These are phyloP conservation scores for Xylariaceae sp. DNA, from an alignment of 2,329 filamentous ascomycete species.

Conservation along the genomic window DNA sequence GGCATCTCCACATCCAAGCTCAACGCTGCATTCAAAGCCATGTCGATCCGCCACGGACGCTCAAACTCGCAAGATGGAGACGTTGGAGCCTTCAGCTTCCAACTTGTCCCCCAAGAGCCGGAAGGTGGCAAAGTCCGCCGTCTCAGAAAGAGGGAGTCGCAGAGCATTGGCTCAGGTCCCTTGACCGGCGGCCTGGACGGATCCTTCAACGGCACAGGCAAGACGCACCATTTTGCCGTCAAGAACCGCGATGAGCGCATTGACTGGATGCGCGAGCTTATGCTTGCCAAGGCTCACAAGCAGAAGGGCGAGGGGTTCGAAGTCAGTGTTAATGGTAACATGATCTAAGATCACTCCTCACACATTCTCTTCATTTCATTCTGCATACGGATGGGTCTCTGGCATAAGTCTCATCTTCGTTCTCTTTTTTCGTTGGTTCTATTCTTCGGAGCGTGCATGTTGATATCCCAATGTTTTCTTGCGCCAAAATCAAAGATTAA, in stretches of 20 bases:
- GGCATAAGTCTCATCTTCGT: not conserved
- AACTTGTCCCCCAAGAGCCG: constrained; percentile 71
- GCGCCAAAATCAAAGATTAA: not conserved
- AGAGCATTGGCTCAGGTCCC: constrained; percentile 34
- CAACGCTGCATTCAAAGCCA: constrained; percentile 79
- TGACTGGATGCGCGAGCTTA: constrained; percentile 94
- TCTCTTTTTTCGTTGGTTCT: not conserved
- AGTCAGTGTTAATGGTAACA: constrained; percentile 77
- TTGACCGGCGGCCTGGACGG: constrained; percentile 28
- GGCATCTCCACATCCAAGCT: constrained; percentile 76
- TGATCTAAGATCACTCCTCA: constrained; percentile 50
- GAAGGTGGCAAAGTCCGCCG: constrained; percentile 44
- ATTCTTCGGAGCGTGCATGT: not conserved
- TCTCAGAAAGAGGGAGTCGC: constrained; percentile 54
- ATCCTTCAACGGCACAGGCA: constrained; percentile 61
- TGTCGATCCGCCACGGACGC: constrained; percentile 54
- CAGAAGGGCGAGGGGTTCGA: constrained; percentile 82
- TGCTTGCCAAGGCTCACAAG: constrained; percentile 84
- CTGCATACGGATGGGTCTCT: not conserved
- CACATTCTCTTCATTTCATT: constrained; percentile 1
- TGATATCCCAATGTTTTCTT: not conserved
- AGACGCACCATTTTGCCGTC: constrained; percentile 93
- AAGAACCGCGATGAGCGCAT: constrained; percentile 84
- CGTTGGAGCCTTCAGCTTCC: constrained; percentile 74
- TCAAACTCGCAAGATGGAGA: constrained; percentile 45